Percentiles rank a stretch among this genome's conserved stretches.
Conservation (phyloP, 495 filamentous ascomycete species). For the Oleoguttula mirabilis region DNA sequence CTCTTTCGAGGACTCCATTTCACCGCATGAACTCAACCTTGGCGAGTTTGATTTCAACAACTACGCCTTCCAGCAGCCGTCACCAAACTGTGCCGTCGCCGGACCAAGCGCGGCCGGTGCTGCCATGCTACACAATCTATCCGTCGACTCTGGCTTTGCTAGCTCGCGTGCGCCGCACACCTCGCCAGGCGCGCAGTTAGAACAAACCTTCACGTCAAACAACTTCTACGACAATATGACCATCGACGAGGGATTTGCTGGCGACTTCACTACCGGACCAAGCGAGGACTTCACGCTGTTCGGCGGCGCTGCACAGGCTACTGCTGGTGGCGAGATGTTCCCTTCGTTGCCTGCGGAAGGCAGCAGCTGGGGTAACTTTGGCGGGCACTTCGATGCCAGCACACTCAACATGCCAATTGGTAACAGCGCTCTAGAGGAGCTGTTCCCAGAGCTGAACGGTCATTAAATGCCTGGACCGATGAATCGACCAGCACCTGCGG, state of each 20-base stretch:
- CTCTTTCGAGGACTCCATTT: slow-evolving; percentile 23
- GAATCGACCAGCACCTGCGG: no score
- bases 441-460: slow-evolving; percentile 20
- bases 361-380: slow-evolving; percentile 18
- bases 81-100: slow-evolving; percentile 9
- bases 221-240: slow-evolving; percentile 14
- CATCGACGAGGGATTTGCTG: slow-evolving; percentile 12
- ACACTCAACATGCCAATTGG: neutral
- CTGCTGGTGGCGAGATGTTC: slow-evolving; percentile 14
- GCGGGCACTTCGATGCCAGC: slow-evolving; percentile 16
- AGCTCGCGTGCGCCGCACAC: slow-evolving; percentile 2
- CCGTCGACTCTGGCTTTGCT: slow-evolving; percentile 4
- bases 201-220: slow-evolving; percentile 16
- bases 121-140: slow-evolving; percentile 4
- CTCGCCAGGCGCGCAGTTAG: slow-evolving; percentile 19
- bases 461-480: slow-evolving; percentile 21
- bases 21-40: slow-evolving; percentile 21
- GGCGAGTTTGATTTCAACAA: slow-evolving; percentile 2
- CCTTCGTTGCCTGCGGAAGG: slow-evolving; percentile 14
- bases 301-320: slow-evolving; percentile 1
- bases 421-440: slow-evolving; percentile 19
- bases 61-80: slow-evolving; percentile 22
- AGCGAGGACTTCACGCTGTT: slow-evolving; percentile 21
- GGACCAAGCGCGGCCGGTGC: neutral
- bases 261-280: neutral